Conservation (phyloP, 371 early-diverging fungal genomes). For the Mortierella sp. region DNA sequence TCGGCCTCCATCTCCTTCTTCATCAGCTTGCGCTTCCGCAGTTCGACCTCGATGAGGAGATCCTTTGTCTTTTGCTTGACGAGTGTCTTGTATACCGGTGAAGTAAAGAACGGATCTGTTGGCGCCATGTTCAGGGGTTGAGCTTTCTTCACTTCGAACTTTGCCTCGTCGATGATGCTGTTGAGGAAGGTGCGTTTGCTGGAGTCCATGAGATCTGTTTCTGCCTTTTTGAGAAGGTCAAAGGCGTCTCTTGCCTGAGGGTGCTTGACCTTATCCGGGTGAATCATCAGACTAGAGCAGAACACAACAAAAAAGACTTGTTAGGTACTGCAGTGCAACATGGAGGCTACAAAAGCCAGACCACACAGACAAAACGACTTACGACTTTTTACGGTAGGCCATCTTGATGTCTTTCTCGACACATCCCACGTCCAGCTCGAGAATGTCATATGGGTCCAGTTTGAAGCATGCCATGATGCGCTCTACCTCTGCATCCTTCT, state of each 20-base stretch:
- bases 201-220: slow-evolving; percentile 79
- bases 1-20: slow-evolving; percentile 81
- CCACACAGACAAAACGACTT: too few relatives aligned
- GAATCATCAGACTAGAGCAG: slow-evolving; percentile 73
- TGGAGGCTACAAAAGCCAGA: too few relatives aligned
- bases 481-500: slow-evolving; percentile 86
- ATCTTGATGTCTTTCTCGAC: slow-evolving; percentile 74
- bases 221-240: slow-evolving; percentile 86
- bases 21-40: slow-evolving; percentile 69
- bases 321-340: too few relatives aligned
- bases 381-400: slow-evolving; percentile 84
- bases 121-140: slow-evolving; percentile 41
- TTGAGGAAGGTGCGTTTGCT: slow-evolving; percentile 65
- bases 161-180: slow-evolving; percentile 75
- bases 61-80: slow-evolving; percentile 69
- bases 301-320: not conserved
- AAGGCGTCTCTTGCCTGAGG: slow-evolving; percentile 86
- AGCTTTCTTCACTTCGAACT: slow-evolving; percentile 67
- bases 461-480: slow-evolving; percentile 81
- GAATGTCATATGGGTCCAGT: slow-evolving; percentile 85
- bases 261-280: slow-evolving; percentile 90
- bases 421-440: slow-evolving; percentile 73
- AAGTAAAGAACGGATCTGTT: slow-evolving; percentile 49
- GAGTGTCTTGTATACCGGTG: slow-evolving; percentile 46
- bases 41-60: slow-evolving; percentile 72